These are phyloP conservation scores for Pseudomonodictys pantanalensis DNA, from an alignment of 495 filamentous ascomycete genomes.

Conservation along the genomic window DNA sequence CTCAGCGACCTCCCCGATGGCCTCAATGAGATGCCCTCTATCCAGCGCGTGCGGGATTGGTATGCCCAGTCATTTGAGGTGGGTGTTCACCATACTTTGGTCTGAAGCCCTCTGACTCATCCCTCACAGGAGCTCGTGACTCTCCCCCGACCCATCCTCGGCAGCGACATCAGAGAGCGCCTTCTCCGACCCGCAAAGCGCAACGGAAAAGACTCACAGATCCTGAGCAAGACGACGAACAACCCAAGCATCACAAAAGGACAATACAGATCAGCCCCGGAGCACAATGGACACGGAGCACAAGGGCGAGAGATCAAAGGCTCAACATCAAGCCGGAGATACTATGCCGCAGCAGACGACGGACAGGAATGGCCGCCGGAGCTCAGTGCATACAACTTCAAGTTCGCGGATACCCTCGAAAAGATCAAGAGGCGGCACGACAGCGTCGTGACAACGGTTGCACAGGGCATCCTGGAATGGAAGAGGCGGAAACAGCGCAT, in stretches of 20 bases:
- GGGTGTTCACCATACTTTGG: conserved; percentile 36
- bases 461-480: conserved; percentile 95
- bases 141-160: conserved; percentile 71
- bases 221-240: conserved; percentile 75
- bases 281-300: conserved; percentile 48
- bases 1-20: conserved; percentile 91
- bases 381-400: conserved; percentile 87
- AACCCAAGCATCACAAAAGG: conserved; percentile 89
- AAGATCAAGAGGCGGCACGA: conserved; percentile 95
- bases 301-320: conserved; percentile 42
- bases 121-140: conserved; percentile 79
- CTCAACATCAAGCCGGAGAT: conserved; percentile 58
- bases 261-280: conserved; percentile 76
- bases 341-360: conserved; percentile 90
- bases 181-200: conserved; percentile 69
- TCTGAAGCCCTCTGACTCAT: conserved; percentile 29
- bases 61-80: conserved; percentile 99
- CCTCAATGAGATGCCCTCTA: conserved; percentile 96
- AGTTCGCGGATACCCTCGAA: conserved; percentile 79
- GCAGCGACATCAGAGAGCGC: conserved; percentile 71
- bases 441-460: conserved; percentile 87
- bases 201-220: conserved; percentile 57
- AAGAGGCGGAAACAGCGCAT: conserved; percentile 94
- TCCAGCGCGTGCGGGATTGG: conserved; percentile 92
- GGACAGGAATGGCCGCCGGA: conserved; percentile 90